Evolutionary conservation across 352 stramenopile species (phyloP).

Genomic region (Achlya hypogyna): DNA sequence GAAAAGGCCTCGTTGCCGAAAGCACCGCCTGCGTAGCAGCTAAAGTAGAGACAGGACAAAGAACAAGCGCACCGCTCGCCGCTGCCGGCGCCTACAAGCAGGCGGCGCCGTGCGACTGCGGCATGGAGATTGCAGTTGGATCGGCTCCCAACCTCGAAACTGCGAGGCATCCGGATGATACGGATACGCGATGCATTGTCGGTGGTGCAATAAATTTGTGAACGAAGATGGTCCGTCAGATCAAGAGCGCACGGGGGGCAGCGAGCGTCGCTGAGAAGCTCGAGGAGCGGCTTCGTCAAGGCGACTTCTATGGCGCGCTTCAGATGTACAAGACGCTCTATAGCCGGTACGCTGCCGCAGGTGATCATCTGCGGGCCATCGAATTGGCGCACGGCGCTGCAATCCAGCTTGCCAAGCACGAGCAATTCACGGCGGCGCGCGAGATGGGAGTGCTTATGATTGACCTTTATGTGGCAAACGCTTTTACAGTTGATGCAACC

Average conservation of each 20-base stretch:
- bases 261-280: slow-evolving; percentile 76
- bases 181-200: neutral
- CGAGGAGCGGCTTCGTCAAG: slow-evolving; percentile 52
- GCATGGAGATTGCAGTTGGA: too few relatives aligned
- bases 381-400: slow-evolving; percentile 55
- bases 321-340: slow-evolving; percentile 89
- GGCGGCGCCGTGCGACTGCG: too few relatives aligned
- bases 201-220: neutral
- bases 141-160: too few relatives aligned
- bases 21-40: too few relatives aligned
- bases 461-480: slow-evolving; percentile 58
- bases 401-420: slow-evolving; percentile 55
- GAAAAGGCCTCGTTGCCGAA: too few relatives aligned
- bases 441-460: slow-evolving; percentile 78
- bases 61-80: too few relatives aligned
- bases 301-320: slow-evolving; percentile 79
- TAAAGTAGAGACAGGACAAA: too few relatives aligned
- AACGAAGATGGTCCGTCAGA: slow-evolving; percentile 10
- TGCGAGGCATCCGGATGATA: neutral
- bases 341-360: slow-evolving; percentile 70
- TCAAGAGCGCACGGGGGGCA: slow-evolving; percentile 36
- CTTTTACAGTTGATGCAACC: slow-evolving; percentile 54
- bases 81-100: too few relatives aligned
- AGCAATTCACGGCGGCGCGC: slow-evolving; percentile 62
- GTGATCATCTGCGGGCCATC: slow-evolving; percentile 59